Percentiles rank a stretch among this genome's conserved stretches.
Conservation (phyloP, 2,329 filamentous ascomycete species). For the Escovopsis sp. region DNA sequence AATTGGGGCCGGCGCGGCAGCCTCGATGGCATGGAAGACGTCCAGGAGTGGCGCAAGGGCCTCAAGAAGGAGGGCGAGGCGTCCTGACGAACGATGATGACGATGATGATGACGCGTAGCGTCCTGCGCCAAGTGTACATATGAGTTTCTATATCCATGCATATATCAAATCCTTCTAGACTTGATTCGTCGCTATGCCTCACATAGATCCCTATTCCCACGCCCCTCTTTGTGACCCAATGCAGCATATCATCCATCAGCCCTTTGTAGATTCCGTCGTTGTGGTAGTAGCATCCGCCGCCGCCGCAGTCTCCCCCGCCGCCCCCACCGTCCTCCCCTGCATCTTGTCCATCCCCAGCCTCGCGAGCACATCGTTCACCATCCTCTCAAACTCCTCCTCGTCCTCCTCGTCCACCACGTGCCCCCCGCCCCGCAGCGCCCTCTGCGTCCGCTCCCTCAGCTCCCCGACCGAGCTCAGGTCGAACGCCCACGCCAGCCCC, state of each 20-base stretch:
- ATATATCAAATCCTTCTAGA: not conserved
- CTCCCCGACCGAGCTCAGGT: slow-evolving; percentile 57
- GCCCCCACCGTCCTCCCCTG: not conserved
- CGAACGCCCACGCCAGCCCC: slow-evolving; percentile 59
- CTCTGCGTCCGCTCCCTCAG: slow-evolving; percentile 37
- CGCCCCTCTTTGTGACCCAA: not conserved
- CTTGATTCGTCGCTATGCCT: not conserved
- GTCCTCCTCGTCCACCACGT: slow-evolving; percentile 26
- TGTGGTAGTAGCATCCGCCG: not conserved
- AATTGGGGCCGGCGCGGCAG: slow-evolving; percentile 85
- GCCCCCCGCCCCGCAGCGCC: slow-evolving; percentile 21
- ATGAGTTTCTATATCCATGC: not conserved
- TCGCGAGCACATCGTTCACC: slow-evolving; percentile 44
- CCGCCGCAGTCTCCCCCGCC: not conserved
- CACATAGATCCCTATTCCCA: not conserved
- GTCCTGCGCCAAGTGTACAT: not conserved
- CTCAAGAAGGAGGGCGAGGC: slow-evolving; percentile 4
- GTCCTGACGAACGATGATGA: not conserved
- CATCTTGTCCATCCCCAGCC: slow-evolving; percentile 21
- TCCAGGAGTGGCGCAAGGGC: slow-evolving; percentile 16
- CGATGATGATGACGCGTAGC: not conserved
- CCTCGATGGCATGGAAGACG: slow-evolving; percentile 38
- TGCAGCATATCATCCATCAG: not conserved
- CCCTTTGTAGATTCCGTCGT: not conserved
- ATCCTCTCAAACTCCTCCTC: slow-evolving; percentile 49